Conservation (phyloP, 352 stramenopile species). For the Pythium vanterpoolii region DNA sequence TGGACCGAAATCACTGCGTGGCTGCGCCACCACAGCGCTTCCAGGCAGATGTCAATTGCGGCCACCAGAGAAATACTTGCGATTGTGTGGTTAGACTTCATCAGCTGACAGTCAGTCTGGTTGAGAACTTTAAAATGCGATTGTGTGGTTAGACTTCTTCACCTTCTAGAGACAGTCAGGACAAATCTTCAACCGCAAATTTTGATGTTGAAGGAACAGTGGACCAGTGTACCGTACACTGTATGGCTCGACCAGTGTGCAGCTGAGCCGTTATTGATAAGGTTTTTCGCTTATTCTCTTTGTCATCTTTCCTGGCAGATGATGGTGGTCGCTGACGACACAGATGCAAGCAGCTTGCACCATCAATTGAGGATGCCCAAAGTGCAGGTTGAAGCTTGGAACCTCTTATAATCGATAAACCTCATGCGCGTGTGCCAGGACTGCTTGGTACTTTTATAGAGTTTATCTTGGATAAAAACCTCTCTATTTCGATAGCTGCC, state of each 20-base stretch:
- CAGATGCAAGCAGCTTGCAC: constrained; percentile 1
- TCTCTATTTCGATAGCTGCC: background rate
- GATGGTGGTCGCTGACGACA: background rate
- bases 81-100: no score
- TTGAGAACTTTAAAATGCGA: no score
- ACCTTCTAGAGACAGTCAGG: background rate
- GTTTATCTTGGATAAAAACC: background rate
- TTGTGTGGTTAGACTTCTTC: no score
- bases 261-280: background rate
- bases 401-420: background rate
- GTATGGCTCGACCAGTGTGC: background rate
- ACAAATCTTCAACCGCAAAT: background rate
- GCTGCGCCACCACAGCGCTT: background rate
- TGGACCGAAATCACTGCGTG: background rate
- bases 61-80: no score
- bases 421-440: background rate
- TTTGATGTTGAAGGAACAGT: no score
- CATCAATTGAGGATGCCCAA: constrained; percentile 3
- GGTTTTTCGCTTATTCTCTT: background rate
- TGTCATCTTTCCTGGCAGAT: background rate
- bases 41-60: background rate
- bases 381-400: constrained; percentile 1
- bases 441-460: background rate
- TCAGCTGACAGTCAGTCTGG: no score
- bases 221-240: background rate